These are phyloP conservation scores for Colletotrichum endophyticum DNA, from an alignment of 2,329 filamentous ascomycete species.

Conservation along the genomic window DNA sequence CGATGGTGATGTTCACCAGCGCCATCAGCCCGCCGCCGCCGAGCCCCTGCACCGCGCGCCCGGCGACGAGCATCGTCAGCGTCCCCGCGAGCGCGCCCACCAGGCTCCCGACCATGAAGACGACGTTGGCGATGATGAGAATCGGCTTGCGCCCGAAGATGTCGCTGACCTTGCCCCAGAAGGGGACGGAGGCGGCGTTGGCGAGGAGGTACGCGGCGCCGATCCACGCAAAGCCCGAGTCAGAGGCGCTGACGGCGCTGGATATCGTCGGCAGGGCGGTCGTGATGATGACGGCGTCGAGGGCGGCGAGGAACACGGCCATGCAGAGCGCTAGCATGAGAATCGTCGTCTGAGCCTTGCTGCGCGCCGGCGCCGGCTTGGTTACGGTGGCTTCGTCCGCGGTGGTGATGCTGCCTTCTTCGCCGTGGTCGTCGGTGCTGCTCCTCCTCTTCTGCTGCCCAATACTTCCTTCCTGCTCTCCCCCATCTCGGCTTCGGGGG, in stretches of 20 bases:
- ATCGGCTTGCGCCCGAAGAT: slow-evolving; percentile 64
- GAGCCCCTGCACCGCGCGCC: slow-evolving; percentile 52
- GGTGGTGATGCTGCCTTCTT: background rate
- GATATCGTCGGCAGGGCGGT: slow-evolving; percentile 72
- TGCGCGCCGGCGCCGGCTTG: slow-evolving; percentile 30
- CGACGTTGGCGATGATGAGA: slow-evolving; percentile 51
- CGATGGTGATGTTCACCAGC: slow-evolving; percentile 64
- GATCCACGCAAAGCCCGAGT: slow-evolving; percentile 78
- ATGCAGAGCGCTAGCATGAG: slow-evolving; percentile 47
- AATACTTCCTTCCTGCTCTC: background rate
- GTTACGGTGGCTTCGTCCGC: background rate
- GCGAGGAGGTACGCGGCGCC: slow-evolving; percentile 76
- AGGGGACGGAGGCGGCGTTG: slow-evolving; percentile 68
- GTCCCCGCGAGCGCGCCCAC: slow-evolving; percentile 51
- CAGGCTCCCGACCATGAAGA: slow-evolving; percentile 61
- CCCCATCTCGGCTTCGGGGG: background rate
- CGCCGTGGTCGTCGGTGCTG: background rate
- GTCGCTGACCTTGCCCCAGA: slow-evolving; percentile 70
- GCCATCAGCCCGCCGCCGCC: slow-evolving; percentile 63
- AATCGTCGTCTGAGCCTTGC: slow-evolving; percentile 39
- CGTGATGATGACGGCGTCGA: slow-evolving; percentile 68
- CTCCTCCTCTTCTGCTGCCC: background rate
- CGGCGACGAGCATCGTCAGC: slow-evolving; percentile 13
- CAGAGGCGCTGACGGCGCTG: slow-evolving; percentile 64
- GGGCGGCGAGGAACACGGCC: slow-evolving; percentile 57